Percentiles rank a stretch among this genome's conserved stretches.
phyloP scores from a whole-genome alignment of 192 early-diverging fungal genomes.

The Linnemannia exigua region DNA sequence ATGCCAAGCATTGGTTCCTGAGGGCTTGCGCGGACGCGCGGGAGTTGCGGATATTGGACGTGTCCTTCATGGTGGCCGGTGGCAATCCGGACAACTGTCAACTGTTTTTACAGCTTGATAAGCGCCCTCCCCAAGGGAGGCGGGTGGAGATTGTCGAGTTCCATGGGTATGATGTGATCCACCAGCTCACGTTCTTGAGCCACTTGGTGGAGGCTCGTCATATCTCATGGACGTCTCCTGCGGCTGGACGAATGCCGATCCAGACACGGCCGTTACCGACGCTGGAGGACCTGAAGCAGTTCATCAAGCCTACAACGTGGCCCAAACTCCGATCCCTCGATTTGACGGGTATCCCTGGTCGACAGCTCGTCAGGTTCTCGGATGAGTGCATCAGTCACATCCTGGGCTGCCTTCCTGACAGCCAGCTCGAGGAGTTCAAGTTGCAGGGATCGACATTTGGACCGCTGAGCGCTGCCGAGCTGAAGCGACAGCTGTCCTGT shows the following conservation, averaged over 20 bases:
- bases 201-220: neutral
- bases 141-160: neutral
- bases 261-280: neutral
- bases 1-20: constrained; percentile 3
- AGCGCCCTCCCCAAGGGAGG: neutral
- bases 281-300: neutral
- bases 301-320: neutral
- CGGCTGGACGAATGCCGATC: neutral
- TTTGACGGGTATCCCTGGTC: neutral
- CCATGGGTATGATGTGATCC: neutral
- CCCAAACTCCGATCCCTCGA: neutral
- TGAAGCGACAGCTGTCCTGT: neutral
- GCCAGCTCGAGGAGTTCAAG: neutral
- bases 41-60: neutral
- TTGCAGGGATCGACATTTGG: neutral
- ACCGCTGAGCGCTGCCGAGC: neutral
- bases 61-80: neutral
- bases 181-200: neutral
- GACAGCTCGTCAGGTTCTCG: neutral
- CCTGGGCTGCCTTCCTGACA: neutral
- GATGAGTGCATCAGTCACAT: neutral
- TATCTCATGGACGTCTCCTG: neutral
- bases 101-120: neutral
- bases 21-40: neutral
- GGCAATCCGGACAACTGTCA: neutral